A percentile compares a stretch with the other conserved stretches of the same genome.
These are phyloP conservation scores for Neocatenulostroma microsporum DNA, from an alignment of 2,329 filamentous ascomycete genomes.

Conservation along the genomic window DNA sequence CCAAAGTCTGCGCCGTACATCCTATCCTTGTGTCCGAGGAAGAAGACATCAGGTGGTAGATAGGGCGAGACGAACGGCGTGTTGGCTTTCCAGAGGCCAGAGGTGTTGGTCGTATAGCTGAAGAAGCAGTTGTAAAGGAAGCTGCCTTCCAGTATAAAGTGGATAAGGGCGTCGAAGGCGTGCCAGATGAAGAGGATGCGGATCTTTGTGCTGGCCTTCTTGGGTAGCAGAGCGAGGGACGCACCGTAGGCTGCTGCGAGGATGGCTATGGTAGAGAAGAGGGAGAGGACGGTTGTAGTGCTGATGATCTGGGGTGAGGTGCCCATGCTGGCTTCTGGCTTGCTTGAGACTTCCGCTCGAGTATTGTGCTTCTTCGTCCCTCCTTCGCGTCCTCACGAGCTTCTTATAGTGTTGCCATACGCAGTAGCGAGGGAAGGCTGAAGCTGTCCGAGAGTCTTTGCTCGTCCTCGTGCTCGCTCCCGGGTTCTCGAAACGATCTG, in stretches of 20 bases:
- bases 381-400: too few relatives aligned
- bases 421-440: too few relatives aligned
- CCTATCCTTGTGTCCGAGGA: conserved; percentile 47
- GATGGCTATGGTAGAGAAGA: conserved; percentile 47
- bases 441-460: too few relatives aligned
- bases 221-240: conserved; percentile 46
- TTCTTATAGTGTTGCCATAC: too few relatives aligned
- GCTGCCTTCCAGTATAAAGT: conserved; percentile 82
- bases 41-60: conserved; percentile 43
- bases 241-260: conserved; percentile 47
- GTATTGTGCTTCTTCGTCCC: too few relatives aligned
- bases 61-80: conserved; percentile 29
- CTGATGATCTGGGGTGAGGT: conserved; percentile 29
- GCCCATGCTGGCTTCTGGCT: too few relatives aligned
- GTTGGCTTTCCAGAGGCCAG: conserved; percentile 16
- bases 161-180: conserved; percentile 83
- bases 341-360: too few relatives aligned
- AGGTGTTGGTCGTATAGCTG: conserved; percentile 44
- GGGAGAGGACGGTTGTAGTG: conserved; percentile 47
- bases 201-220: conserved; percentile 38
- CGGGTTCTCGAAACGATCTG: too few relatives aligned
- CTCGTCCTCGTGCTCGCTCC: too few relatives aligned
- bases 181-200: conserved; percentile 85
- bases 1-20: conserved; percentile 55
- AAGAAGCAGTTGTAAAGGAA: conserved; percentile 96